phyloP scores from a whole-genome alignment of 768 basidiomycete species.

The Lentinula lateritia region DNA sequence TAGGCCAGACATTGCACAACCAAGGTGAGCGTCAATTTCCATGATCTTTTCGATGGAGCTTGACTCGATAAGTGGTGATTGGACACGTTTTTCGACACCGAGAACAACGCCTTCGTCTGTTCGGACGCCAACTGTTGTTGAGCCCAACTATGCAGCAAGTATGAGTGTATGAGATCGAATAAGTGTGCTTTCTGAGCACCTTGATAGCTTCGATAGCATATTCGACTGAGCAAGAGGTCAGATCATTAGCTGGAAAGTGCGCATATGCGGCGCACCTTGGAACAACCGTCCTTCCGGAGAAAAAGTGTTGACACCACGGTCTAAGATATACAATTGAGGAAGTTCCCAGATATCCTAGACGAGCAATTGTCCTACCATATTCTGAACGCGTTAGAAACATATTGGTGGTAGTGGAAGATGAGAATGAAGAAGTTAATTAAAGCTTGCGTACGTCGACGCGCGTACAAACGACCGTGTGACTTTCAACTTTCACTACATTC shows the following conservation, averaged over 20 bases:
- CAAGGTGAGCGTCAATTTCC: slow-evolving; percentile 97
- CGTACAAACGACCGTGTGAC: slow-evolving; percentile 14
- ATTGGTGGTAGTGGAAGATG: slow-evolving; percentile 19
- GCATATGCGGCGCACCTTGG: slow-evolving; percentile 60
- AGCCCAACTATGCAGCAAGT: slow-evolving; percentile 68
- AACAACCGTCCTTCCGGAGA: slow-evolving; percentile 97
- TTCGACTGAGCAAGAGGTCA: slow-evolving; percentile 61
- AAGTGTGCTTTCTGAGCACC: slow-evolving; percentile 34
- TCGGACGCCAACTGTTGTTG: slow-evolving; percentile 93
- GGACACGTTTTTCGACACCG: slow-evolving; percentile 97
- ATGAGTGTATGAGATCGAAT: background rate
- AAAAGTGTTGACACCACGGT: slow-evolving; percentile 98
- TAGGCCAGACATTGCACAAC: slow-evolving; percentile 96
- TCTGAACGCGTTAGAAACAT: slow-evolving; percentile 97
- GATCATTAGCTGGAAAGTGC: background rate
- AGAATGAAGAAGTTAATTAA: slow-evolving; percentile 13
- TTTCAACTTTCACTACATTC: background rate
- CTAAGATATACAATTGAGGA: slow-evolving; percentile 29
- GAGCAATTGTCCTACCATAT: slow-evolving; percentile 58
- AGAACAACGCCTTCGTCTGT: slow-evolving; percentile 89
- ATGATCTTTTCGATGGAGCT: slow-evolving; percentile 99
- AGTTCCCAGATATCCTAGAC: background rate
- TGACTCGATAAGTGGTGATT: slow-evolving; percentile 92
- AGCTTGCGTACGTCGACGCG: slow-evolving; percentile 40
- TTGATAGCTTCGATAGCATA: slow-evolving; percentile 99